Conservation (phyloP, 768 basidiomycete genomes). For the Imleria badia region DNA sequence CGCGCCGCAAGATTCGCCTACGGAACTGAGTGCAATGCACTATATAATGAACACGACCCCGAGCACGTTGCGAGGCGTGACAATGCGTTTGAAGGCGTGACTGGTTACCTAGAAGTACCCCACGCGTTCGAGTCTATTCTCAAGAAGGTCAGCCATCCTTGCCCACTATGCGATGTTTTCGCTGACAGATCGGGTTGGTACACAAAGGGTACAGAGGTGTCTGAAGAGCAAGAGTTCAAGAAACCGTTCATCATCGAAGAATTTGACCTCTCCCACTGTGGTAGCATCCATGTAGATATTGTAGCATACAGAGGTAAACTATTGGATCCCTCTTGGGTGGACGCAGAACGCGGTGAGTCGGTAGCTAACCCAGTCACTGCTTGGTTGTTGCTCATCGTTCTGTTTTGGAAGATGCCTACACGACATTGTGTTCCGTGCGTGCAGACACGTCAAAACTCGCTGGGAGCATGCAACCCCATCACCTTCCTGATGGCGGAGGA, state of each 20-base stretch:
- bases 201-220: conserved; percentile 10
- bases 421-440: conserved; percentile 9
- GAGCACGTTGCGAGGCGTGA: conserved; percentile 6
- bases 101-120: conserved; percentile 9
- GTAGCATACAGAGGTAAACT: conserved; percentile 11
- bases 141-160: conserved; percentile 1
- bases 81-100: conserved; percentile 8
- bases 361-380: not conserved
- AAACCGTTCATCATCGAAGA: conserved; percentile 13
- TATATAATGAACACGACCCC: conserved; percentile 7
- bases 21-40: conserved; percentile 14
- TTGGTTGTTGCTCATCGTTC: not conserved
- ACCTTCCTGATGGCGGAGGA: conserved; percentile 7
- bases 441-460: conserved; percentile 14
- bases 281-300: conserved; percentile 16
- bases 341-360: conserved; percentile 7
- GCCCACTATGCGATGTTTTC: not conserved
- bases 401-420: conserved; percentile 4
- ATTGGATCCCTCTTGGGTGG: conserved; percentile 7
- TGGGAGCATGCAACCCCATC: conserved; percentile 8
- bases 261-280: conserved; percentile 13
- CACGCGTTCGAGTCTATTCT: conserved; percentile 11
- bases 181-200: not conserved
- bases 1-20: conserved; percentile 13
- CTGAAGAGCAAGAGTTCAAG: conserved; percentile 16